These are phyloP conservation scores for Skeletonema tropicum DNA, from an alignment of 108 stramenopile genomes.

Conservation along the genomic window DNA sequence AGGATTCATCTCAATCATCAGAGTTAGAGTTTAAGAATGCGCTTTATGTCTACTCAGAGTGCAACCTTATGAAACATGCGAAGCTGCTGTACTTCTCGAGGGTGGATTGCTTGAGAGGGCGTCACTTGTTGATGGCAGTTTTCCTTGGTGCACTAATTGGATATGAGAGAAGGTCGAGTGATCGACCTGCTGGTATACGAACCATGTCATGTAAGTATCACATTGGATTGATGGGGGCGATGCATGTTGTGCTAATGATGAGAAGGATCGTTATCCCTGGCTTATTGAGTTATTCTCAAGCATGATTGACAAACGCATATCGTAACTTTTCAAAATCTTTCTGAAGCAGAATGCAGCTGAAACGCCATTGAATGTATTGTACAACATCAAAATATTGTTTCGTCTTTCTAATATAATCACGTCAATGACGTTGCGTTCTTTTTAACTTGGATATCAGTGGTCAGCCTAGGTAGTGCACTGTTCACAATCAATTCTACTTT, in stretches of 20 bases:
- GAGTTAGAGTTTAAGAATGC: constrained; percentile 31
- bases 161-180: constrained; percentile 58
- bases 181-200: constrained; percentile 72
- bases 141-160: constrained; percentile 53
- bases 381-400: background rate
- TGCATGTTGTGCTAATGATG: constrained; percentile 51
- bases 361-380: background rate
- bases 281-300: too few species aligned
- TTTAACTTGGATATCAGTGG: constrained; percentile 31
- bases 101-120: constrained; percentile 41
- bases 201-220: constrained; percentile 57
- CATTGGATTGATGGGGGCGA: constrained; percentile 18
- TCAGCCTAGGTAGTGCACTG: constrained; percentile 83
- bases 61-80: constrained; percentile 16
- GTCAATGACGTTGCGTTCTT: background rate
- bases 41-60: constrained; percentile 28
- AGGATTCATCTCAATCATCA: constrained; percentile 14
- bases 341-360: background rate
- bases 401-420: background rate
- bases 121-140: constrained; percentile 46
- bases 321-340: constrained; percentile 8
- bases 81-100: constrained; percentile 35
- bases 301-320: constrained; percentile 3
- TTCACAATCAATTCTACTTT: constrained; percentile 87
- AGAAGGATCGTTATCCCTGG: constrained; percentile 6